Evolutionary conservation across 768 basidiomycete species (phyloP).

Genomic region (Cystofilobasidium capitatum): DNA sequence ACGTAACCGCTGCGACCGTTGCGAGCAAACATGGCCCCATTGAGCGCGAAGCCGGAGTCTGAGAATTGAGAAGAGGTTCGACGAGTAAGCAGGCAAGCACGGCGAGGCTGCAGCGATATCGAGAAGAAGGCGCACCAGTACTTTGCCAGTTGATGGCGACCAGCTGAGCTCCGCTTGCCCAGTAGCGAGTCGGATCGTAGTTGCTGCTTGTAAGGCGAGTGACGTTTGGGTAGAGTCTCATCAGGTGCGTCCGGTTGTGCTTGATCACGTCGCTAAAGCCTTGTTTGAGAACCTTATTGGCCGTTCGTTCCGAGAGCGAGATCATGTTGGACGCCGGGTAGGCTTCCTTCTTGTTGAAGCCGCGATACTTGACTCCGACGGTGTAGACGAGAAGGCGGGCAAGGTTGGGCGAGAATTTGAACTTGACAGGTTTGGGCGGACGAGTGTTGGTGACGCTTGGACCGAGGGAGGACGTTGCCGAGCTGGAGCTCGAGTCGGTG

Average conservation of each 20-base stretch:
- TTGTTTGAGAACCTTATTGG: slow-evolving; percentile 60
- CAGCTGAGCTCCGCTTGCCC: slow-evolving; percentile 78
- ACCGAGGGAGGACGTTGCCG: slow-evolving; percentile 4
- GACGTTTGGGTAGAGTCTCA: slow-evolving; percentile 79
- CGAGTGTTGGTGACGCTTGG: not conserved
- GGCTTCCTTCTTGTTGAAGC: slow-evolving; percentile 71
- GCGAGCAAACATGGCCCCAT: slow-evolving; percentile 87
- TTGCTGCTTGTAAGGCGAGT: slow-evolving; percentile 72
- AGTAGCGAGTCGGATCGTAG: slow-evolving; percentile 77
- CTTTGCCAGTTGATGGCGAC: slow-evolving; percentile 98
- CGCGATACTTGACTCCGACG: slow-evolving; percentile 86
- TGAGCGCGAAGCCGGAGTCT: slow-evolving; percentile 87
- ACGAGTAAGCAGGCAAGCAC: not conserved
- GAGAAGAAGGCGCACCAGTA: slow-evolving; percentile 49
- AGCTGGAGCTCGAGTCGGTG: slow-evolving; percentile 15
- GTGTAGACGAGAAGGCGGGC: slow-evolving; percentile 79
- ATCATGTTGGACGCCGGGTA: slow-evolving; percentile 87
- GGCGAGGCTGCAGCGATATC: not conserved
- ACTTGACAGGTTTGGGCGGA: not conserved
- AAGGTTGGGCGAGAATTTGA: slow-evolving; percentile 53
- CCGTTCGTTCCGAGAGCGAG: slow-evolving; percentile 76
- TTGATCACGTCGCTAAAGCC: slow-evolving; percentile 58
- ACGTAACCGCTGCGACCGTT: slow-evolving; percentile 85
- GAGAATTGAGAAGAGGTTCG: no score
- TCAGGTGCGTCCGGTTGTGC: slow-evolving; percentile 73